Evolutionary conservation across 208 protist species (phyloP).

Genomic region (Herpetomonas samuelpessoai): DNA sequence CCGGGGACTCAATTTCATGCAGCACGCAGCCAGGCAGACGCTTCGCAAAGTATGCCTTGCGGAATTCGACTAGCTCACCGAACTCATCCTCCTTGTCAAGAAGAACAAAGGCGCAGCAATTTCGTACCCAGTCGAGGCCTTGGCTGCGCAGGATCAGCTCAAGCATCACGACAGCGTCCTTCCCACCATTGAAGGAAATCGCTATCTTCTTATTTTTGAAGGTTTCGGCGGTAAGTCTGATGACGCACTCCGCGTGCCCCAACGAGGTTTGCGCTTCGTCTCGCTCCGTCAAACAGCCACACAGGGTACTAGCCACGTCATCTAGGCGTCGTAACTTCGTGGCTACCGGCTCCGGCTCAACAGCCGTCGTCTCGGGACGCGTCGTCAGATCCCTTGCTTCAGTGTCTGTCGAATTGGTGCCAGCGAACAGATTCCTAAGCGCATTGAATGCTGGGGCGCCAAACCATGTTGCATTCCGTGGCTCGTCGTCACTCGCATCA

Average conservation of each 20-base stretch:
- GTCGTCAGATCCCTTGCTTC: too few species aligned
- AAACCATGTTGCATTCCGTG: too few species aligned
- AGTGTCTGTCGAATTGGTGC: too few species aligned
- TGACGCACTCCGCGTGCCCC: conserved; percentile 22
- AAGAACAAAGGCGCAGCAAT: conserved; percentile 59
- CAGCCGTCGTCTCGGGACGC: too few species aligned
- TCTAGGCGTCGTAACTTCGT: too few species aligned
- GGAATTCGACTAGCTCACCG: conserved; percentile 65
- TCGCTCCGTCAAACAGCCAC: not conserved
- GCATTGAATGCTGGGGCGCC: too few species aligned
- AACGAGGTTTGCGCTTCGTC: not conserved
- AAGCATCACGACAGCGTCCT: conserved; percentile 87
- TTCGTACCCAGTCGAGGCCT: conserved; percentile 25
- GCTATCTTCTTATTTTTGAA: conserved; percentile 56
- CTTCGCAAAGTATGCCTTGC: conserved; percentile 37
- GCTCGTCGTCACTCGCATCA: too few species aligned
- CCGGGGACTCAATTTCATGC: conserved; percentile 17
- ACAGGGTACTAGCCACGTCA: not conserved
- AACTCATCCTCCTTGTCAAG: conserved; percentile 67
- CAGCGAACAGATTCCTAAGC: too few species aligned
- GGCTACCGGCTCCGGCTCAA: too few species aligned
- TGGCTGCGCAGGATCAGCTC: conserved; percentile 59
- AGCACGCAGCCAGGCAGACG: conserved; percentile 29
- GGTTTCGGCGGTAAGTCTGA: conserved; percentile 28
- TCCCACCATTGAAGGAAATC: conserved; percentile 91